Evolutionary conservation across 441 rosid species (phyloP).

Genomic region (Isatis lusitanica): DNA sequence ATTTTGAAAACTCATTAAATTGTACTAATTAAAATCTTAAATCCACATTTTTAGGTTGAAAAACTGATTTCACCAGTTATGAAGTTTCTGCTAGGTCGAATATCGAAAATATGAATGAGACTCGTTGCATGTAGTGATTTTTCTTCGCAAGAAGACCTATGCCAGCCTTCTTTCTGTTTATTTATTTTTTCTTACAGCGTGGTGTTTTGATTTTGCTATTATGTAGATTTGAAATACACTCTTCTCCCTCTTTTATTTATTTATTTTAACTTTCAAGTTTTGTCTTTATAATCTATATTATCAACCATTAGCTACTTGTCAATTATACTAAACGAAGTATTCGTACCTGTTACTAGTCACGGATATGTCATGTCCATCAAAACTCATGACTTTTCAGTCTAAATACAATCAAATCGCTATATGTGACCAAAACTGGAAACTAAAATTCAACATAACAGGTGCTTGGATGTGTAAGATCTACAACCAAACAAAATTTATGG

Average conservation of each 20-base stretch:
- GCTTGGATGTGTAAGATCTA: conserved; percentile 20
- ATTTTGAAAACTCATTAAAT: too few species aligned
- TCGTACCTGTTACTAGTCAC: neutral
- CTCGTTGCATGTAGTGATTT: neutral
- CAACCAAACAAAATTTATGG: conserved; percentile 22
- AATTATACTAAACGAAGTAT: neutral
- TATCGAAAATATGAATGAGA: neutral
- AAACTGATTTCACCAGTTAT: too few species aligned
- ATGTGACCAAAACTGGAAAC: neutral
- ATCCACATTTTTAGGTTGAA: too few species aligned
- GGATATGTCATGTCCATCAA: neutral
- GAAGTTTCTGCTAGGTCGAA: neutral
- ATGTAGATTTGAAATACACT: neutral
- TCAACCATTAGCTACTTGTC: neutral
- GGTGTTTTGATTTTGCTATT: neutral
- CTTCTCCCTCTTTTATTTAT: neutral
- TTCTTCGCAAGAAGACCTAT: neutral
- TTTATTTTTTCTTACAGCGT: neutral
- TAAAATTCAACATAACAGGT: neutral
- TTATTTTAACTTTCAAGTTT: neutral
- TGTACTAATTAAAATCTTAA: too few species aligned
- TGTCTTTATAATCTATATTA: neutral
- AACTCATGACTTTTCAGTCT: neutral
- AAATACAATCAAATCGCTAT: neutral
- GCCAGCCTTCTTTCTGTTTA: neutral